Base-by-base conservation (phyloP, 208 protist genomes). In the Trypanosoma avium region DNA sequence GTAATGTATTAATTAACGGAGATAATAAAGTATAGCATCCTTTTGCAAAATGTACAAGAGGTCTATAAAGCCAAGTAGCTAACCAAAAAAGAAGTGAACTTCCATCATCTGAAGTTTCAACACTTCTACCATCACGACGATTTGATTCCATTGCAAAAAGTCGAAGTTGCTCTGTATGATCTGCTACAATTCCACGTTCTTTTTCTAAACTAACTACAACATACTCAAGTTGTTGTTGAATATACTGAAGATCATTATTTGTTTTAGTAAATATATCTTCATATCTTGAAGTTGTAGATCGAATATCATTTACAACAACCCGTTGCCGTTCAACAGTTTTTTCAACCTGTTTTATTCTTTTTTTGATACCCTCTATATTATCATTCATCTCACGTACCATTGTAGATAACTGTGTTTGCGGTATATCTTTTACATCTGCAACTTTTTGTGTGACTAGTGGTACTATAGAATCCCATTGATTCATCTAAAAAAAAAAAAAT, bases 141-240 rank as follows among this genome's bases (percentile, higher is more conserved):
- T 60, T 79, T 1, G 82, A 82, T 61, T 93, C 86, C n/a, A 75
- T 77, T 13, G 77, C 89, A 55, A 93, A 93, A 30, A 93, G 73
- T 12, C 86, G 83, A 29, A 95, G 76, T 70, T 92, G 85, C 66
- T 95, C 89, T 5, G 83, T 92, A 71, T 95, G 89, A 53, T 91
- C 84, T 8, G 89, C 73, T 1, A 95, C 80, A 43, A 93, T 86
- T 35, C 86, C 86, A 58, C 79, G 84, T 59, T 91, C 79, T 1
- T 72, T 55, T 56, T 92, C 85, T 9, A 92, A 50, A 61, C 76
- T 83, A 56, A 89, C 79, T 7, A 93, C 80, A 21, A 92, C 86
- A 67, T 84, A 86, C 67, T 95, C 84, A 2, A 95, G 72, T 57
- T 95, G 86, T 73, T 90, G 86, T 61, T 92, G 89, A 30, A 81